These are phyloP conservation scores for Clohesyomyces aquaticus DNA, from an alignment of 495 filamentous ascomycete species.

Conservation along the genomic window DNA sequence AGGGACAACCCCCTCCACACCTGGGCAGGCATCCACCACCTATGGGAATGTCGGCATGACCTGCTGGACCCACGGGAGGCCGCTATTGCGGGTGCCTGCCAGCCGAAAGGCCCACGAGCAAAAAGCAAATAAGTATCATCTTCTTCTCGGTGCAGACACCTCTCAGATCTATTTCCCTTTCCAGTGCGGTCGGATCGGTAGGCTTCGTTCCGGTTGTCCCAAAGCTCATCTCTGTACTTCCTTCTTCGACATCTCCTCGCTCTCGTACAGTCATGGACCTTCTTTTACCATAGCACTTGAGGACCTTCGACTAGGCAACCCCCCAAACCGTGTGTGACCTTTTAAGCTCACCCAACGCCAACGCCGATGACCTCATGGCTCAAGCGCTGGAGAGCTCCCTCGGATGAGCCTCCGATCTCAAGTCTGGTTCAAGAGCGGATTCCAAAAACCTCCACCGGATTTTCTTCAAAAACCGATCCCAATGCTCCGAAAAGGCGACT, in stretches of 20 bases:
- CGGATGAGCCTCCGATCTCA: not conserved
- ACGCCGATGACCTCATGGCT: conserved; percentile 27
- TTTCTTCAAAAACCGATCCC: conserved; percentile 14
- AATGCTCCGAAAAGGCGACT: conserved; percentile 50
- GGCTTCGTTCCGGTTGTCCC: not conserved
- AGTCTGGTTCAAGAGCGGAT: not conserved
- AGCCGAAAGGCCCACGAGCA: not conserved
- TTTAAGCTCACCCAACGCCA: not conserved
- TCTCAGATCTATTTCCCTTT: not conserved
- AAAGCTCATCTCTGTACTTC: not conserved
- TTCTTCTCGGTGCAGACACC: not conserved
- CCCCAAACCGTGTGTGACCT: not conserved
- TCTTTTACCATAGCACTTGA: not conserved
- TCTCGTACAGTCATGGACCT: conserved; percentile 7
- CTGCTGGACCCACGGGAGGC: not conserved
- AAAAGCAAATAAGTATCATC: not conserved
- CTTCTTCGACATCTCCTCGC: not conserved
- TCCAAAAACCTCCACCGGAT: not conserved
- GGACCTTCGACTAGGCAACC: not conserved
- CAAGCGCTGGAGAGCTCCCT: conserved; percentile 5
- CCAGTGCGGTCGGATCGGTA: conserved; percentile 1
- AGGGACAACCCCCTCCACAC: too few species aligned
- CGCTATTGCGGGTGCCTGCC: not conserved
- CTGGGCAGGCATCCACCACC: not conserved
- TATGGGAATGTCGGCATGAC: not conserved